Evolutionary conservation across 441 rosid species (phyloP).

Genomic region (Euphorbia schlechtendalii): DNA sequence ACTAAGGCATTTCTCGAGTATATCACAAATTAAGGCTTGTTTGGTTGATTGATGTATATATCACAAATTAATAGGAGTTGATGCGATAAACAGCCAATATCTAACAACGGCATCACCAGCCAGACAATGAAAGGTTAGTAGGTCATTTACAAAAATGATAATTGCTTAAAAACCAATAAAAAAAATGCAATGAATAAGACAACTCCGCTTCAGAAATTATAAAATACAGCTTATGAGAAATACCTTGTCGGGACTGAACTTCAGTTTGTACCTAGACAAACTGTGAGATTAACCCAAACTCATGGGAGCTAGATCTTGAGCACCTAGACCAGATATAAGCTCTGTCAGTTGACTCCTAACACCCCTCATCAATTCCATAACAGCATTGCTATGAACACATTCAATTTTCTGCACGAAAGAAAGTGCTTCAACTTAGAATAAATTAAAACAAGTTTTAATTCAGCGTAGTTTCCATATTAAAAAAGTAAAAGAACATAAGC

Average conservation of each 20-base stretch:
- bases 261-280: slow-evolving; percentile 78
- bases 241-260: slow-evolving; percentile 98
- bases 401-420: slow-evolving; percentile 61
- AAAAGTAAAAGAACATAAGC: slow-evolving; percentile 27
- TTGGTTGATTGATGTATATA: too few relatives aligned
- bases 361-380: slow-evolving; percentile 92
- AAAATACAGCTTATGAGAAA: not conserved
- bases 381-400: slow-evolving; percentile 75
- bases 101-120: not conserved
- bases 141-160: not conserved
- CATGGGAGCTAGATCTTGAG: slow-evolving; percentile 89
- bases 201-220: not conserved
- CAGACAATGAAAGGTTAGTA: not conserved
- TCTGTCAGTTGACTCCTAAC: slow-evolving; percentile 82
- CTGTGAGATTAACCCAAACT: slow-evolving; percentile 95
- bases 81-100: not conserved
- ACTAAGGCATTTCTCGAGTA: not conserved
- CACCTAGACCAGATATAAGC: slow-evolving; percentile 73
- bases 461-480: slow-evolving; percentile 34
- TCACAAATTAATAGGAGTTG: not conserved
- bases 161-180: not conserved
- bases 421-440: slow-evolving; percentile 20
- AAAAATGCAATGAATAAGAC: not conserved
- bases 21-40: not conserved
- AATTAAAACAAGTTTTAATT: not conserved